Evolutionary conservation across 2,329 filamentous ascomycete species (phyloP).

Genomic region (Sporothrix brasiliensis): DNA sequence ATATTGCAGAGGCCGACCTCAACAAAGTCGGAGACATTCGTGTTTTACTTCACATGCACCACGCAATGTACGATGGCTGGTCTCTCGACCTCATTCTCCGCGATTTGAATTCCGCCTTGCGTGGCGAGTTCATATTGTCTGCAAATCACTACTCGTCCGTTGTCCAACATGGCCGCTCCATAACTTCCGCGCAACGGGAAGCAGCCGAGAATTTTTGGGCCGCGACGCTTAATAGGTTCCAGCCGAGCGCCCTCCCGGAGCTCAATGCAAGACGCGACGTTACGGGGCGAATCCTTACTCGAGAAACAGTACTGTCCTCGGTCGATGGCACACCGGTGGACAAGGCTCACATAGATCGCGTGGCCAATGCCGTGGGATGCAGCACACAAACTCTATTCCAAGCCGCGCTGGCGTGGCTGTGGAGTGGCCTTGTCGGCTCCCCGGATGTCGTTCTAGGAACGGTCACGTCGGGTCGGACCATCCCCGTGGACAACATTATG

Average conservation of each 20-base stretch:
- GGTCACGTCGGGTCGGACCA: slow-evolving; percentile 78
- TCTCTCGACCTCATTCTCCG: slow-evolving; percentile 73
- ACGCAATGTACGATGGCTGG: slow-evolving; percentile 93
- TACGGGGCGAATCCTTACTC: slow-evolving; percentile 37
- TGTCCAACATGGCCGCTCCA: slow-evolving; percentile 51
- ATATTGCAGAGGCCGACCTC: slow-evolving; percentile 47
- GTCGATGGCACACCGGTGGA: slow-evolving; percentile 42
- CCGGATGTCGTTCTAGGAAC: slow-evolving; percentile 73
- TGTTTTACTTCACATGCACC: slow-evolving; percentile 67
- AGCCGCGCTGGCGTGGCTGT: slow-evolving; percentile 66
- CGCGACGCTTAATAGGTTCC: slow-evolving; percentile 61
- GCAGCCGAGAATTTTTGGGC: slow-evolving; percentile 68
- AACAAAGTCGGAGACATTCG: slow-evolving; percentile 37
- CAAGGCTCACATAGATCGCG: slow-evolving; percentile 42
- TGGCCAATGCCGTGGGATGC: slow-evolving; percentile 50
- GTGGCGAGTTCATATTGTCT: slow-evolving; percentile 36
- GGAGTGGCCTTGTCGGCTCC: slow-evolving; percentile 65
- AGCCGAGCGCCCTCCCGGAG: slow-evolving; percentile 60
- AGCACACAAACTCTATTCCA: slow-evolving; percentile 76
- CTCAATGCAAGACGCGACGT: slow-evolving; percentile 48
- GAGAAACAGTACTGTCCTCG: slow-evolving; percentile 39
- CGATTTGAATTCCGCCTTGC: slow-evolving; percentile 63
- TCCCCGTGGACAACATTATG: slow-evolving; percentile 72
- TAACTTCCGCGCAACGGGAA: slow-evolving; percentile 40
- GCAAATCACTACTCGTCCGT: slow-evolving; percentile 63